Base-by-base conservation (phyloP, 129 eudicot genomes). In the Artemisia argyi region DNA sequence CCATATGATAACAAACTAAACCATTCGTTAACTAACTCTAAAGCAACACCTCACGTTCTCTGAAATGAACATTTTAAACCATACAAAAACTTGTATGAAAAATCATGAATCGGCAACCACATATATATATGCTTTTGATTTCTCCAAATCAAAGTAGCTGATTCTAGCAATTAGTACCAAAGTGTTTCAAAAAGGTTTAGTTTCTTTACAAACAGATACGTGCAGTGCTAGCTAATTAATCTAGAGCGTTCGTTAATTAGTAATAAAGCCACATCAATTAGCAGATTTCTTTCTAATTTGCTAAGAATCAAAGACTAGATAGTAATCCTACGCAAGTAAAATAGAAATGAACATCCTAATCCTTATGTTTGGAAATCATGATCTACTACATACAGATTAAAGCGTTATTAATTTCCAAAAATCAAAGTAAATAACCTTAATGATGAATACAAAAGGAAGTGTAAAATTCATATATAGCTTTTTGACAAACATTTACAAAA, bases 401-500 rank as follows among this genome's bases (percentile, higher is more conserved):
- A 67, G 20, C 32, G 11, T 63, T n/a, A 56, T 56, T 65, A 10
- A 17, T 42, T 48, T 20, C 18, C 22, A 66, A 4, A 55, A 54
- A 54, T 39, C 14, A 17, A 35, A 9, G 20, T 28, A 63, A 19
- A 13, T 19, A 62, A 61, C 30, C 24, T 7, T 49, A 49, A n/a
- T 66, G 46, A 42, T 16, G 10, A 76, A 70, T 50, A 64, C 52
- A 62, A 44, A 53, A 48, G 68, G 11, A 42, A 39, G 26, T 71
- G 12, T 44, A 16, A 24, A 54, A 44, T 39, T 4, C 69, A 62
- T 42, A 59, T 58, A 11, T 39, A 14, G 10, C 4, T 32, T 50
- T 50, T 69, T 49, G 11, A 50, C 10, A 76, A 28, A 76, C 15
- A 59, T 49, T 59, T 48, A 16, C 53, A 76, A 69, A 61, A 51